These are phyloP conservation scores for Cutaneotrichosporon sp. DNA, from an alignment of 1,284 basidiomycete species.

Conservation along the genomic window DNA sequence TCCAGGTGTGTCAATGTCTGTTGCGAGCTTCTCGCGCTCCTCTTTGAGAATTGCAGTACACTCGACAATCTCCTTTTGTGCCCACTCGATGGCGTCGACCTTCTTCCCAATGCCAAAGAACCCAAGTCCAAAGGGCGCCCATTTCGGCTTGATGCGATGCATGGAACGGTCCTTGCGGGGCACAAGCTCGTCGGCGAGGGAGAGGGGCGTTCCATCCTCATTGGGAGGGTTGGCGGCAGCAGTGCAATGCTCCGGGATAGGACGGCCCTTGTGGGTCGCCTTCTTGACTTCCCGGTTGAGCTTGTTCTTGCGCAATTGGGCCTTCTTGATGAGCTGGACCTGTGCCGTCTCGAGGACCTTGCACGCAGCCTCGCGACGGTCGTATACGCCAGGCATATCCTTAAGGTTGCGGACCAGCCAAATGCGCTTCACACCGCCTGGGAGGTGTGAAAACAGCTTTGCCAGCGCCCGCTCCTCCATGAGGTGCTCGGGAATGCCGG, in stretches of 20 bases:
- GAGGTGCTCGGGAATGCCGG: constrained; percentile 66
- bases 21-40: constrained; percentile 54
- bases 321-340: constrained; percentile 60
- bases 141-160: constrained; percentile 66
- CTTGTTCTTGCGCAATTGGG: constrained; percentile 43
- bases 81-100: constrained; percentile 91
- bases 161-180: constrained; percentile 72
- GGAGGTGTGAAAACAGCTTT: constrained; percentile 66
- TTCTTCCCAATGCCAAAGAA: constrained; percentile 66
- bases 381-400: constrained; percentile 64
- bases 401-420: constrained; percentile 68
- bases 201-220: constrained; percentile 16
- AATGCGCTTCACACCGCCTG: constrained; percentile 72
- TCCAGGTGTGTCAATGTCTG: constrained; percentile 45
- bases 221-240: constrained; percentile 39
- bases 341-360: constrained; percentile 66
- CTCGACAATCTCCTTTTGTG: constrained; percentile 51
- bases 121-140: constrained; percentile 63
- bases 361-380: constrained; percentile 61
- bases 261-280: constrained; percentile 42
- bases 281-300: constrained; percentile 36
- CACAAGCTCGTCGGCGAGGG: constrained; percentile 60
- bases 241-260: constrained; percentile 35
- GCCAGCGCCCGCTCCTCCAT: constrained; percentile 63
- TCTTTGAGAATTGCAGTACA: constrained; percentile 35